Evolutionary conservation across 1,284 basidiomycete genomes (phyloP).

Genomic region (Xerocomus nothofagi): DNA sequence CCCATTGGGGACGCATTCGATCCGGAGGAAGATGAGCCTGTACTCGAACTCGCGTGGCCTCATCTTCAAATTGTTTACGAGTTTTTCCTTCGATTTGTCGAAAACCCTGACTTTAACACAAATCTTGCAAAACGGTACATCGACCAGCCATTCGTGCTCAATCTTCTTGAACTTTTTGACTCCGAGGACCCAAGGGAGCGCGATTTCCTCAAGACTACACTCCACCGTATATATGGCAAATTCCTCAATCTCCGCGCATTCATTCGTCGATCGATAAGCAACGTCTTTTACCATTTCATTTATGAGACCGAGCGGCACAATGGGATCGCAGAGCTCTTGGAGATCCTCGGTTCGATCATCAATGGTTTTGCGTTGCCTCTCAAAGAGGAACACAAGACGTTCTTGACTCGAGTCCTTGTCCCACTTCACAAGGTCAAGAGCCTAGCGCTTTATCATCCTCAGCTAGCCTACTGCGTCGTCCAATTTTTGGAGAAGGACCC

Average conservation of each 20-base stretch:
- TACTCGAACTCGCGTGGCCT: constrained; percentile 98
- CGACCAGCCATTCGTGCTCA: constrained; percentile 94
- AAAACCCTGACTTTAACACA: constrained; percentile 98
- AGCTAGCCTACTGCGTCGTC: constrained; percentile 98
- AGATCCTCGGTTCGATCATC: constrained; percentile 99
- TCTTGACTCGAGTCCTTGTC: constrained; percentile 94
- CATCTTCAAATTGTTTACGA: constrained; percentile 99
- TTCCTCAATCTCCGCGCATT: constrained; percentile 98
- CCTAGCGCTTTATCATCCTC: constrained; percentile 95
- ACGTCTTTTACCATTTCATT: constrained; percentile 99
- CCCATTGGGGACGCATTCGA: constrained; percentile 98
- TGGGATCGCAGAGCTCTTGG: constrained; percentile 96
- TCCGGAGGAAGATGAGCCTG: constrained; percentile 99
- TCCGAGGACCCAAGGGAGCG: constrained; percentile 98
- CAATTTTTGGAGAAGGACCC: constrained; percentile 99
- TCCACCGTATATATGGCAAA: constrained; percentile 99
- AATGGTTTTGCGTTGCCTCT: constrained; percentile 98
- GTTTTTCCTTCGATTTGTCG: constrained; percentile 99
- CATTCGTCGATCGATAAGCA: constrained; percentile 98
- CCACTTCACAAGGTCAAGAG: constrained; percentile 98
- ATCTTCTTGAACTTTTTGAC: constrained; percentile 97
- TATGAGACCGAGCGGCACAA: constrained; percentile 99
- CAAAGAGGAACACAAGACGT: constrained; percentile 99
- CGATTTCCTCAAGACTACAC: constrained; percentile 98
- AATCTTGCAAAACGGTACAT: constrained; percentile 98